These are phyloP conservation scores for Torrubiellomyces zombiae DNA, from an alignment of 2,329 filamentous ascomycete species.

Conservation along the genomic window DNA sequence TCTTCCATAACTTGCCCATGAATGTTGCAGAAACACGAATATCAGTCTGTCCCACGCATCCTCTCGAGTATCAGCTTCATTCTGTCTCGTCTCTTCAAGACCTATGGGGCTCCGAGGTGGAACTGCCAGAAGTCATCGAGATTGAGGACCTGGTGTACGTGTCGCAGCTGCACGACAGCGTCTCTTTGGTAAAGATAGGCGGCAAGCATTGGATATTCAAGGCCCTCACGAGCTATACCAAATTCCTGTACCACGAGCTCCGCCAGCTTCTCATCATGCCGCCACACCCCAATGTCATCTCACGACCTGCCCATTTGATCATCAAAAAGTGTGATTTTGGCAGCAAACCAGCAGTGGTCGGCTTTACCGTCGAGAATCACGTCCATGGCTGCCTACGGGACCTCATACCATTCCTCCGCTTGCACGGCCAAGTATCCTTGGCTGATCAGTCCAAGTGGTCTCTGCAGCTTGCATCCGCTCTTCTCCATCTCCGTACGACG, in stretches of 20 bases:
- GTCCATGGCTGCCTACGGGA: slow-evolving; percentile 37
- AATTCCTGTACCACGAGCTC: slow-evolving; percentile 46
- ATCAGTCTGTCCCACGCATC: slow-evolving; percentile 29
- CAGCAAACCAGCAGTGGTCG: slow-evolving; percentile 35
- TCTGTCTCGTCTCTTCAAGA: slow-evolving; percentile 22
- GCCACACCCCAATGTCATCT: slow-evolving; percentile 35
- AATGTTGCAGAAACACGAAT: slow-evolving; percentile 29
- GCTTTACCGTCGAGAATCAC: slow-evolving; percentile 40
- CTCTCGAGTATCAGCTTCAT: slow-evolving; percentile 35
- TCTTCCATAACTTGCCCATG: slow-evolving; percentile 32
- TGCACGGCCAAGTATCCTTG: slow-evolving; percentile 25
- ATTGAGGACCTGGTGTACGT: slow-evolving; percentile 32
- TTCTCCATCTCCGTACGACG: slow-evolving; percentile 30
- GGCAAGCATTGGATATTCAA: slow-evolving; percentile 36
- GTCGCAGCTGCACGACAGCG: slow-evolving; percentile 40
- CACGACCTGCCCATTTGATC: slow-evolving; percentile 33
- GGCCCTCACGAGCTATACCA: slow-evolving; percentile 37
- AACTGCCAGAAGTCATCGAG: slow-evolving; percentile 29
- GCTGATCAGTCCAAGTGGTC: slow-evolving; percentile 35
- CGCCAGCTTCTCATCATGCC: slow-evolving; percentile 34
- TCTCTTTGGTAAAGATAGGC: slow-evolving; percentile 33
- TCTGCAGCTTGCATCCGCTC: slow-evolving; percentile 31
- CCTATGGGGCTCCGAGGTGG: slow-evolving; percentile 25
- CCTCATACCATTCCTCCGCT: slow-evolving; percentile 31
- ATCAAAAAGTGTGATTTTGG: slow-evolving; percentile 40